Evolutionary conservation across 1,284 basidiomycete genomes (phyloP), one percentile per base, ranked within the genome.

Genomic region (Takashimella tepidaria): DNA sequence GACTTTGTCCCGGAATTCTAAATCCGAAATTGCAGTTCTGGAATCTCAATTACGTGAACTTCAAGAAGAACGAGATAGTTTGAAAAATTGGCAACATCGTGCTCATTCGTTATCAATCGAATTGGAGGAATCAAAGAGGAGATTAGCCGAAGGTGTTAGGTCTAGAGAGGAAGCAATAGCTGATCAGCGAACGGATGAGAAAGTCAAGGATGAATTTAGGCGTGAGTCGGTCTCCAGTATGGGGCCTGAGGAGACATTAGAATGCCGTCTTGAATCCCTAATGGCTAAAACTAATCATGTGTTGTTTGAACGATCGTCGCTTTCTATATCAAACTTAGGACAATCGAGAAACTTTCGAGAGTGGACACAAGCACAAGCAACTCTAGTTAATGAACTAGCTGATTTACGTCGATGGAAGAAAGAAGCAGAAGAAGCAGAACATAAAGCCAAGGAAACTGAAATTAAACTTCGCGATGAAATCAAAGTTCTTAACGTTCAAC

Each of bases 381-480:
- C 58, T 1, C 61, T 74, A 63, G 45, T 72, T 44, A 46, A 55
- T 8, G 74, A 76, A 47, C 53, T 71, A 2, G 41, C 26, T 8
- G 69, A 73, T 13, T 55, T 76, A 16, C 62, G 74, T 16, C 56
- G 65, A 45, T 64, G 66, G 45, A 67, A 61, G 51, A 72, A 73
- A 55, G 67, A 73, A 26, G 60, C 64, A 0, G 74, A 75, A 5
- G 56, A 56, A 11, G 37, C 57, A 3, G 64, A 70, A 16, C 59
- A 63, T 2, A 60, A 63, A 4, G 47, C 57, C 12, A 67, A 67
- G 50, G 63, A 67, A 12, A 50, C 57, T 0, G 69, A 72, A 51
- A 56, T 62, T 40, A 54, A 58, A 3, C 57, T 73, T 19, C 60
- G 62, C 24, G 67, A 72, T 19, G 65, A 72, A 41, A 62, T 69